Evolutionary conservation across 2,329 filamentous ascomycete species (phyloP).

Genomic region (Aspergillus flavus): DNA sequence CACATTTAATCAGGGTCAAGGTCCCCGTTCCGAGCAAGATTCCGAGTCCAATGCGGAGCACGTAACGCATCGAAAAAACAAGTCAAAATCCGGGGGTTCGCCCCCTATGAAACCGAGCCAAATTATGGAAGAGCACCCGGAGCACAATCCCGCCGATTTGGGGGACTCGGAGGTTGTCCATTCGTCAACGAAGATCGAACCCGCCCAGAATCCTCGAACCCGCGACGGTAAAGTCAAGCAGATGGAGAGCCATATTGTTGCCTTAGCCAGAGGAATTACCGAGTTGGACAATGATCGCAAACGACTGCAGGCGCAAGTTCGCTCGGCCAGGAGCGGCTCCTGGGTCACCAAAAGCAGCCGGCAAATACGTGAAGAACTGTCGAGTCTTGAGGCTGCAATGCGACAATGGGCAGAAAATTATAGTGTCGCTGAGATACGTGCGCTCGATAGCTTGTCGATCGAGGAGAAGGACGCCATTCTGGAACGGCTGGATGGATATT

Average conservation of each 20-base stretch:
- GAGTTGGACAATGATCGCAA: conserved; percentile 7
- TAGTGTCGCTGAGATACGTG: background rate
- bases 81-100: background rate
- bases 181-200: background rate
- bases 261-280: background rate
- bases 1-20: background rate
- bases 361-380: conserved; percentile 8
- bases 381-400: conserved; percentile 4
- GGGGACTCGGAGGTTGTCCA: background rate
- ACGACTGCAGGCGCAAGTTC: conserved; percentile 3
- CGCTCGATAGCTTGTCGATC: background rate
- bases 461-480: conserved; percentile 1
- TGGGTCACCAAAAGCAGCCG: conserved; percentile 7
- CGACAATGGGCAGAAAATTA: conserved; percentile 10
- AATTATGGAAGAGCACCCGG: background rate
- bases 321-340: background rate
- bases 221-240: background rate
- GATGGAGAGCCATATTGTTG: conserved; percentile 3
- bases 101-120: background rate
- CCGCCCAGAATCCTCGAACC: background rate
- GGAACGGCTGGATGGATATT: conserved; percentile 7
- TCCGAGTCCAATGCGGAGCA: background rate
- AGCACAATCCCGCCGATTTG: background rate
- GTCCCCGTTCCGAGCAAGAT: background rate
- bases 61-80: background rate